Evolutionary conservation across 345 rosid genomes (phyloP).

Genomic region (Heritiera fomes): DNA sequence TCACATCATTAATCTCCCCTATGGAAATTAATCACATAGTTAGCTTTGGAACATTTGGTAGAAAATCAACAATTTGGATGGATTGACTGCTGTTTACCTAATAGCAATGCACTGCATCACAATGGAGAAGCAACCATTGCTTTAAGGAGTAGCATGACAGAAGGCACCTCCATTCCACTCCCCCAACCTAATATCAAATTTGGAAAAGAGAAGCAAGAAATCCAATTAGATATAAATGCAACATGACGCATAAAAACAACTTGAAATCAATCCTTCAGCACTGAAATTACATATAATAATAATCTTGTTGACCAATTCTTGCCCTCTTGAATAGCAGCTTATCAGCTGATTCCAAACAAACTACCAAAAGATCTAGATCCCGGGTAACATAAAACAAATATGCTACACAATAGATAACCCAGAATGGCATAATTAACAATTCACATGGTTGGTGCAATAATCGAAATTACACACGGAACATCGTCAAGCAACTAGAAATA

Average conservation of each 20-base stretch:
- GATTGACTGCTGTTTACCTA: too few relatives aligned
- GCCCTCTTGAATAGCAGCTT: background rate
- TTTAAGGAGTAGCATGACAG: too few relatives aligned
- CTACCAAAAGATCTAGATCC: background rate
- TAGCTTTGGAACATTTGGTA: too few relatives aligned
- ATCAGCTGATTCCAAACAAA: slow-evolving; percentile 9
- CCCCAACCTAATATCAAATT: too few relatives aligned
- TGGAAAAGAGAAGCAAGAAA: background rate
- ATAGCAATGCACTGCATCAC: too few relatives aligned
- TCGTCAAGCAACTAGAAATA: slow-evolving; percentile 26
- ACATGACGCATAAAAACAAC: background rate
- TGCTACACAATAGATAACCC: slow-evolving; percentile 25
- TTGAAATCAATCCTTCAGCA: background rate
- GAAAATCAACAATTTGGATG: too few relatives aligned
- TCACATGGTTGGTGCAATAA: slow-evolving; percentile 19
- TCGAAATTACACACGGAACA: background rate
- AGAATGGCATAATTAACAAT: slow-evolving; percentile 24
- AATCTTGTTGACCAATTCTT: background rate
- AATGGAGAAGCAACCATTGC: too few relatives aligned
- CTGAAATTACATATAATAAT: background rate
- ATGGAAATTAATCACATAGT: too few relatives aligned
- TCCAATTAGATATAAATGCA: background rate
- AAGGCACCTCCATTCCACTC: too few relatives aligned
- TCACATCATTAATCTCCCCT: too few relatives aligned
- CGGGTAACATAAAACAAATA: slow-evolving; percentile 11